Evolutionary conservation across 352 stramenopile species (phyloP).

Genomic region (Lagenidium giganteum): DNA sequence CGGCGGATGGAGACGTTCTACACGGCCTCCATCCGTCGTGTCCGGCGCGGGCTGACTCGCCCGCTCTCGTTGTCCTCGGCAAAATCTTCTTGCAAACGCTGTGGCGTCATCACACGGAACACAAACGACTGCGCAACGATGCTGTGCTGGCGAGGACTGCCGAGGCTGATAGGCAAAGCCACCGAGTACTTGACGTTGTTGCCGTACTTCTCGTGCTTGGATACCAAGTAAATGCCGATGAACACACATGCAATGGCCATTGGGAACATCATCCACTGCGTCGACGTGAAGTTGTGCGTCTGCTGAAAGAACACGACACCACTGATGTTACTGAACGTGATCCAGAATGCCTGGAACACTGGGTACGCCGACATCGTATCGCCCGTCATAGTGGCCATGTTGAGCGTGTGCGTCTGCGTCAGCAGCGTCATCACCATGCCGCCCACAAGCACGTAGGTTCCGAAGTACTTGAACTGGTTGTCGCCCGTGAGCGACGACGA

Average conservation of each 20-base stretch:
- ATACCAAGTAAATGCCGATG: constrained; percentile 71
- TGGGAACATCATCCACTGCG: constrained; percentile 84
- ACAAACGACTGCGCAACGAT: constrained; percentile 88
- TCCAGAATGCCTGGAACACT: constrained; percentile 87
- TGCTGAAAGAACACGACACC: constrained; percentile 87
- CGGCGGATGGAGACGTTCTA: background rate
- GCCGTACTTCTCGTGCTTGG: constrained; percentile 87
- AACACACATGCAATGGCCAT: constrained; percentile 65
- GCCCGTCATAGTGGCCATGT: constrained; percentile 79
- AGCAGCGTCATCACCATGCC: constrained; percentile 72
- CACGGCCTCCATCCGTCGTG: background rate
- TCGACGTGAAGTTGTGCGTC: constrained; percentile 69
- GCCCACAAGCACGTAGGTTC: constrained; percentile 73
- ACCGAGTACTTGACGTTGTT: constrained; percentile 88
- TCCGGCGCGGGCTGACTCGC: background rate
- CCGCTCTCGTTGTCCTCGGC: constrained; percentile 26
- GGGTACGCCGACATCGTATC: constrained; percentile 86
- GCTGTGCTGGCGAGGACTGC: constrained; percentile 77
- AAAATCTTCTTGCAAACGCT: constrained; percentile 62
- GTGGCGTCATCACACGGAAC: constrained; percentile 78
- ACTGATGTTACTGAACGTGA: constrained; percentile 85
- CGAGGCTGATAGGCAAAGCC: constrained; percentile 84
- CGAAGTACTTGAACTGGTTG: constrained; percentile 85
- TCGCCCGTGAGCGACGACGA: constrained; percentile 73
- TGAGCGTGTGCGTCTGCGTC: constrained; percentile 83